phyloP scores from a whole-genome alignment of 202 grass and related monocot genomes.

The Bolboschoenoplectus hybrid region DNA sequence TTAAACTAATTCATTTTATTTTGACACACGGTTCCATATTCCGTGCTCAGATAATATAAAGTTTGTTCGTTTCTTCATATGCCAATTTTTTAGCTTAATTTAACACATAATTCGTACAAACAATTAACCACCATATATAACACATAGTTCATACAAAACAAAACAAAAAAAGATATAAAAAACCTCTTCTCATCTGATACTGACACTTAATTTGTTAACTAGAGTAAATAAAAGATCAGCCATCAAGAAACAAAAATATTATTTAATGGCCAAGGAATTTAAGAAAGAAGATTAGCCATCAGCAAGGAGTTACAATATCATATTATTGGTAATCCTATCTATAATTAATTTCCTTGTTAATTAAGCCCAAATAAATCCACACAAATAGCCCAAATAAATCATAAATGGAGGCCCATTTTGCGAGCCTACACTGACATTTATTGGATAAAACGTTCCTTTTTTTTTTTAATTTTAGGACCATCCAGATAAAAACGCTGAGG shows the following conservation, averaged over 20 bases:
- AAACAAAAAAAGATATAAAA: neutral
- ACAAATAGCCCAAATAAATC: neutral
- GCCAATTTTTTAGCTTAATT: neutral
- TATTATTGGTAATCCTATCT: neutral
- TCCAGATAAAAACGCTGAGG: neutral
- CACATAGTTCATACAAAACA: too few species aligned
- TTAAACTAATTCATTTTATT: neutral
- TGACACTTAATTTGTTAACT: neutral
- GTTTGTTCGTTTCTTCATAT: neutral
- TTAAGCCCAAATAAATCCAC: neutral
- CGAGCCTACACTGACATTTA: neutral
- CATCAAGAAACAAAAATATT: neutral
- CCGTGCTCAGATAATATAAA: neutral
- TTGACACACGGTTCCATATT: neutral
- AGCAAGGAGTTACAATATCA: neutral
- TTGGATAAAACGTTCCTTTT: too few species aligned
- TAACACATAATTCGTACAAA: neutral
- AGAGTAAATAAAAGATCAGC: neutral
- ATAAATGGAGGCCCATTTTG: neutral
- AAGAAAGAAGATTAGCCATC: neutral
- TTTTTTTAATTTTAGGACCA: neutral
- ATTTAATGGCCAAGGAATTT: neutral
- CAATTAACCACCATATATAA: neutral
- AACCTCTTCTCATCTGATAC: neutral
- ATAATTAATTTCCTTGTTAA: neutral